A percentile compares a stretch with the other conserved stretches of the same genome.
These are phyloP conservation scores for Forsythia viridissima DNA, from an alignment of 257 asterid species.

Conservation along the genomic window DNA sequence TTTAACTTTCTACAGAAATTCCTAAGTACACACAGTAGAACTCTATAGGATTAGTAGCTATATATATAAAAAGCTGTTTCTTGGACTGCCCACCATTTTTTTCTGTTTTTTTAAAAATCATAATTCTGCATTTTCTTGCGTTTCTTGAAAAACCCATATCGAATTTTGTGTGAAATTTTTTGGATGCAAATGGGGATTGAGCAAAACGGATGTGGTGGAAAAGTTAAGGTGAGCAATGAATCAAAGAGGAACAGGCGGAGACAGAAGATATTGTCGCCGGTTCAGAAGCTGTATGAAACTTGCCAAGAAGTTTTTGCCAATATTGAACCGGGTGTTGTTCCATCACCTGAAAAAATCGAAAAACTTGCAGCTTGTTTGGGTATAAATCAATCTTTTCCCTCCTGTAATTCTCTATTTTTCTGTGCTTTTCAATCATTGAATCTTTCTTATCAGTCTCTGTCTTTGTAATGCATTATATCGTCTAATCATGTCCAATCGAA, in stretches of 20 bases:
- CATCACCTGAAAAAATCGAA: conserved; percentile 61
- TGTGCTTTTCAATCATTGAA: neutral
- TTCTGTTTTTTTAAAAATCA: neutral
- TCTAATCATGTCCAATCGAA: neutral
- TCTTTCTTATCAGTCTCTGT: neutral
- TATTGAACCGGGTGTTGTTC: conserved; percentile 82
- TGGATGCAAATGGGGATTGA: conserved; percentile 69
- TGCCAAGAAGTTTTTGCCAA: conserved; percentile 72
- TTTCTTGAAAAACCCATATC: conserved; percentile 19
- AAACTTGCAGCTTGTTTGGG: conserved; percentile 71
- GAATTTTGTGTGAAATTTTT: conserved; percentile 2
- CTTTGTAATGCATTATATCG: neutral
- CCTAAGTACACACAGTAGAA: neutral
- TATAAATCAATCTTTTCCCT: conserved; percentile 25
- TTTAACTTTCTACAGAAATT: conserved; percentile 15
- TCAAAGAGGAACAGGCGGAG: conserved; percentile 47
- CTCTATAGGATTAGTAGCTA: conserved; percentile 4
- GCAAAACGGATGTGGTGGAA: conserved; percentile 48
- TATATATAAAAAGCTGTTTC: conserved; percentile 3
- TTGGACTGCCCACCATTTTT: conserved; percentile 1
- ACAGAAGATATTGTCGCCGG: conserved; percentile 42
- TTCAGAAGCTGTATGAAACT: conserved; percentile 74
- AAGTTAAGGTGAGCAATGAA: conserved; percentile 45
- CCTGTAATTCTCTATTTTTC: neutral
- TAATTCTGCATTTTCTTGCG: neutral